These are phyloP conservation scores for Glaciozyma martinii DNA, from an alignment of 768 basidiomycete genomes.

Conservation along the genomic window DNA sequence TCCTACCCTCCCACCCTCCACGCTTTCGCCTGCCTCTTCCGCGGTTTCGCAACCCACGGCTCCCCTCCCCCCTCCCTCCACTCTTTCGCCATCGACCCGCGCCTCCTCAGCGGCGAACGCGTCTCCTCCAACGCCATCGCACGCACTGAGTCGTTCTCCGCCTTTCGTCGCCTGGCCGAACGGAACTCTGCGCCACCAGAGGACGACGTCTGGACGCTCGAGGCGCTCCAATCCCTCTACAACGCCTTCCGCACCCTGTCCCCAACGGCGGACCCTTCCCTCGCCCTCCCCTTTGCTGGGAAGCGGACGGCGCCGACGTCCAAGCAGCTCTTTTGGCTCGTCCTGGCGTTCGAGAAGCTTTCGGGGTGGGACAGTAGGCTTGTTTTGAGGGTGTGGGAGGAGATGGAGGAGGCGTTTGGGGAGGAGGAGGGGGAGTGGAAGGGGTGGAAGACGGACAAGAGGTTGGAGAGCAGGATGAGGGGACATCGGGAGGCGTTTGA, in stretches of 20 bases:
- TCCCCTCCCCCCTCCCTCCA: not conserved
- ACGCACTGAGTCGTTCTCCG: not conserved
- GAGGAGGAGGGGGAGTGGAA: conserved; percentile 15
- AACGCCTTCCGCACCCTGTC: conserved; percentile 53
- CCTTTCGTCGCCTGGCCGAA: not conserved
- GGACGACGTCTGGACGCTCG: conserved; percentile 48
- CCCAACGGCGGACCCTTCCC: not conserved
- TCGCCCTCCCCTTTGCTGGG: conserved; percentile 24
- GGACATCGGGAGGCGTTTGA: too few species aligned
- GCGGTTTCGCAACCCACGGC: conserved; percentile 62
- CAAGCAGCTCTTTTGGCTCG: conserved; percentile 56
- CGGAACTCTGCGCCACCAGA: not conserved
- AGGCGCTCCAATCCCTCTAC: conserved; percentile 53
- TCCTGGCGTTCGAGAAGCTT: conserved; percentile 57
- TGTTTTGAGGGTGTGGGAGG: conserved; percentile 52
- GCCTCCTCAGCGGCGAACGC: not conserved
- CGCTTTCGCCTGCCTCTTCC: conserved; percentile 63
- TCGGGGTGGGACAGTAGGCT: conserved; percentile 48
- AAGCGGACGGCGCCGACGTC: conserved; percentile 38
- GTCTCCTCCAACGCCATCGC: conserved; percentile 2
- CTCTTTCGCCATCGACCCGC: conserved; percentile 11
- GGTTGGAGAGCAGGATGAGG: too few species aligned
- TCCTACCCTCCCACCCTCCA: conserved; percentile 46
- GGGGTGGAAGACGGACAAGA: too few species aligned
- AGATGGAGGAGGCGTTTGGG: conserved; percentile 50